Conservation (phyloP, 2,329 filamentous ascomycete species). For the Pseudogymnoascus sp. region DNA sequence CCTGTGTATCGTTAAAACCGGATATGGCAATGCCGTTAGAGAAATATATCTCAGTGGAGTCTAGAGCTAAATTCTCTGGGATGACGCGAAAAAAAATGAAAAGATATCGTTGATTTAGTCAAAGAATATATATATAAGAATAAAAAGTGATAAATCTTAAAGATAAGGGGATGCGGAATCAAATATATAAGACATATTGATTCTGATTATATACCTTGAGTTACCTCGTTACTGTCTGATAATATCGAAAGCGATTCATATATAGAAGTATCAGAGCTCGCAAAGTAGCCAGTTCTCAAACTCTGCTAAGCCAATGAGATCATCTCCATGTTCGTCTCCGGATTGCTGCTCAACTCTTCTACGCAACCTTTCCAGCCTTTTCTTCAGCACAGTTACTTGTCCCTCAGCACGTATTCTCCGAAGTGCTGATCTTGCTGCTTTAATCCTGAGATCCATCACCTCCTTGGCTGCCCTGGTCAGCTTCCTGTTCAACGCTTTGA, state of each 20-base stretch:
- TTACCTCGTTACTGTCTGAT: neutral
- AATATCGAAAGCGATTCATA: neutral
- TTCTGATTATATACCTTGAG: neutral
- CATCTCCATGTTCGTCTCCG: neutral
- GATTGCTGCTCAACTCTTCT: neutral
- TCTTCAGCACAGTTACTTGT: neutral
- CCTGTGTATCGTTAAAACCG: too few species aligned
- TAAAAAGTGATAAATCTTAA: neutral
- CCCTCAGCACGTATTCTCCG: neutral
- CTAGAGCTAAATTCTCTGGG: neutral
- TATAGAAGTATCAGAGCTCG: neutral
- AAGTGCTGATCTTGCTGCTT: neutral
- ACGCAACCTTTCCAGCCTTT: neutral
- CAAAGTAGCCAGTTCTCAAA: neutral
- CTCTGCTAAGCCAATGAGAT: neutral
- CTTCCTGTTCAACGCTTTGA: neutral
- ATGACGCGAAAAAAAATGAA: neutral
- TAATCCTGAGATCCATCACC: neutral
- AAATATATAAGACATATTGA: neutral
- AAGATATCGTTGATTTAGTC: neutral
- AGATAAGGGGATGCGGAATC: neutral
- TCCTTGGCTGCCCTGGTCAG: neutral
- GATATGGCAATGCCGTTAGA: neutral
- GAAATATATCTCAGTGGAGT: neutral
- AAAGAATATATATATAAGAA: neutral